Evolutionary conservation across 768 basidiomycete species (phyloP), one percentile per base, ranked within the genome.

Genomic region (Pisolithus tinctorius): DNA sequence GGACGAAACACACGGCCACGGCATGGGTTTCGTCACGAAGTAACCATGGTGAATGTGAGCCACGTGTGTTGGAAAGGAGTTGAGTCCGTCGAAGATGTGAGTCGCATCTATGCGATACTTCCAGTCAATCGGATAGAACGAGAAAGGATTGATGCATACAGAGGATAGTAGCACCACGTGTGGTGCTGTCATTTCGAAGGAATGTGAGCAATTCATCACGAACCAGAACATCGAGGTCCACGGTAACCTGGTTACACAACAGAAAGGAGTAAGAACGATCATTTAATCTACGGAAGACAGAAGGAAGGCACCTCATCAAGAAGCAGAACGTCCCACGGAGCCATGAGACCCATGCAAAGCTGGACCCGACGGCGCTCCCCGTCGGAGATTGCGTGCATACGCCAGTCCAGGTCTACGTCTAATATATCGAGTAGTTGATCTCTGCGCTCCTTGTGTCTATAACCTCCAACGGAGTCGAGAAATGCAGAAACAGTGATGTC

Each of bases 401-500:
- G 90, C 93, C 91, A 99, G 63, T 93, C 88, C 17, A 97, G 71
- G 70, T 99, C 96, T 52, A 99, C 81, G 63, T 98, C 94, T 40
- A 98, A 73, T 53, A 99, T 88, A 67, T 93, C 86, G 49, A 99
- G 82, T 4, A 99, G 77, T 6, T 62, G 69, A 65, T 99, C 91
- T 39, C 95, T 76, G 29, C 93, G 78, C 58, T 84, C 86, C 66
- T 95, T 95, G 71, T 97, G 80, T 48, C 93, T 77, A 65, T 96
- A 97, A 0, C 96, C 96, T 13, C 96, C 96, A 4, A 99, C 91
- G 16, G 92, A 94, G 66, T 99, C 91, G n/a, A 99, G 74, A 68
- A 99, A 99, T 45, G 82, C 75, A n/a, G 88, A 83, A 3, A 99
- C 96, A 30, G 84, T 74, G 55, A 98, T 94, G 67, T 98, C 96